These are phyloP conservation scores for Cladophialophora bantiana DNA, from an alignment of 2,329 filamentous ascomycete species.

Conservation along the genomic window DNA sequence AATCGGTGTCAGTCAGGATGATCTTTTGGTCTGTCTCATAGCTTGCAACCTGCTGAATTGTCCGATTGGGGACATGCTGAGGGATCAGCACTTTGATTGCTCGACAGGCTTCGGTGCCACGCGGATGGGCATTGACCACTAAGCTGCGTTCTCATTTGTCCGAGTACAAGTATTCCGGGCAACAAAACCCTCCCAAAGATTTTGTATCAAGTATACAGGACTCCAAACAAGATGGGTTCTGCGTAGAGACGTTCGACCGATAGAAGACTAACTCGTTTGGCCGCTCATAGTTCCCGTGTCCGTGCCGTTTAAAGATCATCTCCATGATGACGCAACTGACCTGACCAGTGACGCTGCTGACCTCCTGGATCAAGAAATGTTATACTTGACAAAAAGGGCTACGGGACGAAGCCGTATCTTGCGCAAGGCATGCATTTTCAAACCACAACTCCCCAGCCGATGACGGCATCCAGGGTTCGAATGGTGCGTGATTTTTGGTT, in stretches of 20 bases:
- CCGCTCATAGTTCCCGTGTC: slow-evolving; percentile 8
- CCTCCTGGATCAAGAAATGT: slow-evolving; percentile 10
- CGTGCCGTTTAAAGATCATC: slow-evolving; percentile 27
- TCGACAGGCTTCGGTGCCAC: slow-evolving; percentile 19
- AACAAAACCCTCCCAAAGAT: background rate
- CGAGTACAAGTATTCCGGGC: background rate
- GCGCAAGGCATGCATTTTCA: slow-evolving; percentile 22
- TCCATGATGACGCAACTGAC: slow-evolving; percentile 13
- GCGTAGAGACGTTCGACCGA: background rate
- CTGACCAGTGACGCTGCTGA: slow-evolving; percentile 21
- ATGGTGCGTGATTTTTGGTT: slow-evolving; percentile 32
- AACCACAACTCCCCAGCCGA: slow-evolving; percentile 10
- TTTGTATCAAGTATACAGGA: background rate
- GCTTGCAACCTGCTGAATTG: slow-evolving; percentile 6
- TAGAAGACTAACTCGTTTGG: background rate
- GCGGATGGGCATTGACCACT: slow-evolving; percentile 10
- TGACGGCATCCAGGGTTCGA: slow-evolving; percentile 31
- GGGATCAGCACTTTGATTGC: slow-evolving; percentile 19
- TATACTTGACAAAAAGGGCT: background rate
- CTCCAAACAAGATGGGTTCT: background rate
- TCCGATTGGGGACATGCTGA: slow-evolving; percentile 9
- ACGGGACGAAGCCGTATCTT: slow-evolving; percentile 28
- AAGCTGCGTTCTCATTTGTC: slow-evolving; percentile 2
- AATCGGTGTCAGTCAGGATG: slow-evolving; percentile 9
- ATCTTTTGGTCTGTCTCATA: background rate